Evolutionary conservation across 2,329 filamentous ascomycete species (phyloP), one percentile per base, ranked within the genome.

Genomic region (Huntiella omanensis): DNA sequence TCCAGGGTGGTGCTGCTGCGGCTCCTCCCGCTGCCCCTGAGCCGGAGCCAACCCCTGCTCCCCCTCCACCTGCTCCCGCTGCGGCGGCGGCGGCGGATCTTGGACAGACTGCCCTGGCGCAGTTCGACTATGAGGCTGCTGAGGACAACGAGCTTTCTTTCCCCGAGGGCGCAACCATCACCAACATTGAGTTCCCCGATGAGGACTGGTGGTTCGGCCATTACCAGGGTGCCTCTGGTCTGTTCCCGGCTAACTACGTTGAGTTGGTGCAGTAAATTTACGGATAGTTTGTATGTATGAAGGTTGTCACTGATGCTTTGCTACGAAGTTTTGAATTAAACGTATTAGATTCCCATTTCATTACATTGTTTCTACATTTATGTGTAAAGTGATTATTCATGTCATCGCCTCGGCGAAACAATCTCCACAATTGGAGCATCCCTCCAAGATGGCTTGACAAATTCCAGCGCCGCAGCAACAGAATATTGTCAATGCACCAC

Each of bases 191-290:
- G 66, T 96, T 96, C 63, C 91, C 91, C 2, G 91, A 96, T 56
- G 88, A 96, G 53, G 91, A 98, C 59, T 98, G 91, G 91, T 98
- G 91, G 91, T 82, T 88, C 55, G 91, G 91, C 49, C 77, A 83
- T 56, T 92, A 81, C 61, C 70, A 77, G 19, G 86, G 86, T 43
- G 73, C 79, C 49, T 73, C 73, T 28, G 91, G 91, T 51, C 70
- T 98, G 40, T 98, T 98, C 74, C 77, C 77, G 10, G 71, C 77
- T 57, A 80, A 81, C 59, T 81, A 81, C 54, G 77, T 81, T 52
- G 64, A 77, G 59, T 62, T 79, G 46, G 62, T 33, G 13, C 48
- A 50, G 43, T 50, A 53, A 40, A 50, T 32, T 19, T 47, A 28
- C 22, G 22, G 22, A 28, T 28, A 22, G 13, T 44, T 35, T 32